A percentile compares a stretch with the other conserved stretches of the same genome.
Evolutionary conservation across 1,284 basidiomycete species (phyloP).

Genomic region (Tetrapyrgos nigripes): DNA sequence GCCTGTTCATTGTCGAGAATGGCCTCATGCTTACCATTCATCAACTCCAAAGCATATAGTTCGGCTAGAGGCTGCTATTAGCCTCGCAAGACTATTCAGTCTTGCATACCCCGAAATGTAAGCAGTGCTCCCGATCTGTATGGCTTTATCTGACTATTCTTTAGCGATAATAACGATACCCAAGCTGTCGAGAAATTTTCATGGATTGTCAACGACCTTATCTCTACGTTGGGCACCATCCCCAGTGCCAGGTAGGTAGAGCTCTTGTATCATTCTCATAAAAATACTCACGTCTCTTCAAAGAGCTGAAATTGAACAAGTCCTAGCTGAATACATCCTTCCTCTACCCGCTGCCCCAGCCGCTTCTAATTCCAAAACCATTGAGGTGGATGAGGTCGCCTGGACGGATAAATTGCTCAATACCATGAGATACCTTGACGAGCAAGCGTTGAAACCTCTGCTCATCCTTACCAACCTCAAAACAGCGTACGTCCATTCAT

Average conservation of each 20-base stretch:
- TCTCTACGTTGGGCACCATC: conserved; percentile 57
- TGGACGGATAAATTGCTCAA: conserved; percentile 89
- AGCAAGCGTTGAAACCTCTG: conserved; percentile 61
- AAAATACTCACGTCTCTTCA: conserved; percentile 1
- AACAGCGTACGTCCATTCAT: conserved; percentile 50
- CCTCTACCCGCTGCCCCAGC: conserved; percentile 70
- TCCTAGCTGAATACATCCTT: conserved; percentile 78
- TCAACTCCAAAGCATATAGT: conserved; percentile 73
- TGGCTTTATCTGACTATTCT: neutral
- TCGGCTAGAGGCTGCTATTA: conserved; percentile 81
- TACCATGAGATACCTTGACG: conserved; percentile 77
- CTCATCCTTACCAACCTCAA: conserved; percentile 70
- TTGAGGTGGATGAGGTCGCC: conserved; percentile 74
- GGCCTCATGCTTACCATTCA: neutral
- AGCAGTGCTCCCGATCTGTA: conserved; percentile 41
- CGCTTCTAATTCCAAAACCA: conserved; percentile 27
- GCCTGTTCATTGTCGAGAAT: conserved; percentile 11
- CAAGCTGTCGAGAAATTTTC: conserved; percentile 83
- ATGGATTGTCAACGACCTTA: conserved; percentile 90
- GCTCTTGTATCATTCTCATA: neutral
- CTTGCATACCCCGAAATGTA: conserved; percentile 92
- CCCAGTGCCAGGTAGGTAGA: conserved; percentile 62
- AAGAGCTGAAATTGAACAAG: conserved; percentile 67
- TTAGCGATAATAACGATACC: conserved; percentile 75
- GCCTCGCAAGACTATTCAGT: conserved; percentile 81